phyloP scores from a whole-genome alignment of 345 rosid species.

The Boechera stricta region DNA sequence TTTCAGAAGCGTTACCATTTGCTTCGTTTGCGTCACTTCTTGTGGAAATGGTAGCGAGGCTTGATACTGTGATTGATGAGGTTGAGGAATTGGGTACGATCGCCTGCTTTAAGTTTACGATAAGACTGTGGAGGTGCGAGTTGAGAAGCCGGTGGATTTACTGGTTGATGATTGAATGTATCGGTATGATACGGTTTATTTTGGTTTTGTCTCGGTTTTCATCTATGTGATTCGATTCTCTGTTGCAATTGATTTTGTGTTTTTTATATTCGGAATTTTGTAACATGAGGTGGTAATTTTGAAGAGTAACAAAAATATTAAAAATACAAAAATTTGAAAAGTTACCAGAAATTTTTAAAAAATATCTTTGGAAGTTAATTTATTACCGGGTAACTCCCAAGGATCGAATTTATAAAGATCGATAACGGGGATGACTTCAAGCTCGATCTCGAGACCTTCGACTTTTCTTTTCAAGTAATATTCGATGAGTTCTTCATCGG shows the following conservation, averaged over 20 bases:
- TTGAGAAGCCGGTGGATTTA: slow-evolving; percentile 44
- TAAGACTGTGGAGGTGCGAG: slow-evolving; percentile 35
- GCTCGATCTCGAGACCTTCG: slow-evolving; percentile 63
- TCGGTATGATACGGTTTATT: background rate
- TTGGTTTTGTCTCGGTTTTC: background rate
- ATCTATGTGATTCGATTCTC: background rate
- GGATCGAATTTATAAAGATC: slow-evolving; percentile 80
- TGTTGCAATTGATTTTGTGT: background rate
- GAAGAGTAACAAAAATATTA: background rate
- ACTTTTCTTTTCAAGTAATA: slow-evolving; percentile 74
- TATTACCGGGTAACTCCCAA: slow-evolving; percentile 77
- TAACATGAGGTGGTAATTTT: background rate
- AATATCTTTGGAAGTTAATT: background rate
- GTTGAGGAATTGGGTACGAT: slow-evolving; percentile 72
- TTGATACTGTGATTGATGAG: slow-evolving; percentile 70
- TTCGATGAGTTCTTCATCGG: slow-evolving; percentile 77
- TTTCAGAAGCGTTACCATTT: slow-evolving; percentile 86
- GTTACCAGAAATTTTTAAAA: background rate
- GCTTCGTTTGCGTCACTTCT: slow-evolving; percentile 87
- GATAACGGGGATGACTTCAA: slow-evolving; percentile 70
- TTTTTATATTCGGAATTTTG: background rate
- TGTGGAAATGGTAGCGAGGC: slow-evolving; percentile 78
- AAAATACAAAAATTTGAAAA: background rate
- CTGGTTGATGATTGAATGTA: slow-evolving; percentile 26
- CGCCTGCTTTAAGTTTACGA: slow-evolving; percentile 63